Percentiles rank a stretch among this genome's conserved stretches.
phyloP scores from a whole-genome alignment of 495 filamentous ascomycete species.

The Aspergillus wentii region DNA sequence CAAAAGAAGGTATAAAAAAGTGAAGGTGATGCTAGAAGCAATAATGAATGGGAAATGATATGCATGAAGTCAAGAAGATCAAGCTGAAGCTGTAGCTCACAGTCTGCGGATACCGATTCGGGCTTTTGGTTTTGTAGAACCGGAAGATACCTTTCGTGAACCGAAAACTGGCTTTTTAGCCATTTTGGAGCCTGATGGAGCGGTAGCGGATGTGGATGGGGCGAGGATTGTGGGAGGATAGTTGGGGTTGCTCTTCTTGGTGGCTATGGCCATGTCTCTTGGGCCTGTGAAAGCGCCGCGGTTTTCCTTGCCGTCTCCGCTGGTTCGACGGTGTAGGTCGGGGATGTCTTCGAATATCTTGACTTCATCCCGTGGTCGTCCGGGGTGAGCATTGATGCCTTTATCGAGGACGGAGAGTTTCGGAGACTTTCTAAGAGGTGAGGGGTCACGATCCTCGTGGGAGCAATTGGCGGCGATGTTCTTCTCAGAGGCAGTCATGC shows the following conservation, averaged over 20 bases:
- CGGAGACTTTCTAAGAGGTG: conserved; percentile 24
- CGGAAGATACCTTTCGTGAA: conserved; percentile 20
- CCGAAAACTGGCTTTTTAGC: conserved; percentile 18
- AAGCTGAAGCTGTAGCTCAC: conserved; percentile 12
- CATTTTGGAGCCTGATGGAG: conserved; percentile 8
- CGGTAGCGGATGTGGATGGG: conserved; percentile 2
- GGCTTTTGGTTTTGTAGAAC: conserved; percentile 26
- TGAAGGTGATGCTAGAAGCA: no score
- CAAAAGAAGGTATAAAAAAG: no score
- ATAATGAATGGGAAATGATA: neutral
- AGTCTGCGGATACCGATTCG: conserved; percentile 37
- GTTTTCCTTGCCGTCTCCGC: conserved; percentile 33
- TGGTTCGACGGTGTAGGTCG: conserved; percentile 19
- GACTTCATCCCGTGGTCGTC: no score
- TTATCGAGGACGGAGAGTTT: conserved; percentile 25
- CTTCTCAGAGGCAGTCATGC: conserved; percentile 32
- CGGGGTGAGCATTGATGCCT: conserved; percentile 19
- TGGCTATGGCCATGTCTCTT: conserved; percentile 7
- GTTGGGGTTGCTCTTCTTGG: neutral
- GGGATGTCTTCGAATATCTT: conserved; percentile 36
- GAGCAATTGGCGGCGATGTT: conserved; percentile 37
- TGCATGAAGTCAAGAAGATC: no score
- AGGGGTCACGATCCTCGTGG: conserved; percentile 5
- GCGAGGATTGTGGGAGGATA: conserved; percentile 7
- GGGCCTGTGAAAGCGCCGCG: conserved; percentile 6